Conservation (phyloP, 2,329 filamentous ascomycete species). For the Epicoccum nigrum region DNA sequence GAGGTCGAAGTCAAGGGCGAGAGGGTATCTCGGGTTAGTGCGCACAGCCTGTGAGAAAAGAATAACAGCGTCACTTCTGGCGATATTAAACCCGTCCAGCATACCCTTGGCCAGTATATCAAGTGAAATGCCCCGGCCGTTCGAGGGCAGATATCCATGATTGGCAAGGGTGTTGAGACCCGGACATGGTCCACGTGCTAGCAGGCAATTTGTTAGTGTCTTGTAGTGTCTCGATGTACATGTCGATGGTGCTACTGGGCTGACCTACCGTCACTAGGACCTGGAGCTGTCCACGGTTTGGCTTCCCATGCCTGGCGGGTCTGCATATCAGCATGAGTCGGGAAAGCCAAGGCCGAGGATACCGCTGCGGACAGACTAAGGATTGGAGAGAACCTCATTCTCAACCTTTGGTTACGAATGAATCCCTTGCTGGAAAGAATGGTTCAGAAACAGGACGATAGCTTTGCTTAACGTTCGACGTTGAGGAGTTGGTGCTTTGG, state of each 20-base stretch:
- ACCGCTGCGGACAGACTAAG: not conserved
- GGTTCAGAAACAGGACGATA: not conserved
- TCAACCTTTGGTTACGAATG: too few species aligned
- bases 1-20: constrained; percentile 11
- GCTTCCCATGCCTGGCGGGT: constrained; percentile 10
- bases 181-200: constrained; percentile 8
- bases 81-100: constrained; percentile 16
- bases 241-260: too few species aligned
- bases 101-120: constrained; percentile 12
- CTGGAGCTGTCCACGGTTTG: constrained; percentile 8
- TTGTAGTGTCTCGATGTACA: too few species aligned
- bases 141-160: not conserved
- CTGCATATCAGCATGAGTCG: constrained; percentile 4
- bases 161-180: not conserved
- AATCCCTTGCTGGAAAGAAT: too few species aligned
- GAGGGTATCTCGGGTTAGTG: constrained; percentile 7
- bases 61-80: constrained; percentile 13
- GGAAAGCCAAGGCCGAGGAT: constrained; percentile 7
- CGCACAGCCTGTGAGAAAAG: constrained; percentile 13
- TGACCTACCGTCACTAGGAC: constrained; percentile 11
- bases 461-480: too few species aligned
- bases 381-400: not conserved
- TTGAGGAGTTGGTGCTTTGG: too few species aligned
- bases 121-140: constrained; percentile 7
- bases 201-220: not conserved